These are phyloP conservation scores for Talaromyces pinophilus DNA, from an alignment of 2,329 filamentous ascomycete species.

Conservation along the genomic window DNA sequence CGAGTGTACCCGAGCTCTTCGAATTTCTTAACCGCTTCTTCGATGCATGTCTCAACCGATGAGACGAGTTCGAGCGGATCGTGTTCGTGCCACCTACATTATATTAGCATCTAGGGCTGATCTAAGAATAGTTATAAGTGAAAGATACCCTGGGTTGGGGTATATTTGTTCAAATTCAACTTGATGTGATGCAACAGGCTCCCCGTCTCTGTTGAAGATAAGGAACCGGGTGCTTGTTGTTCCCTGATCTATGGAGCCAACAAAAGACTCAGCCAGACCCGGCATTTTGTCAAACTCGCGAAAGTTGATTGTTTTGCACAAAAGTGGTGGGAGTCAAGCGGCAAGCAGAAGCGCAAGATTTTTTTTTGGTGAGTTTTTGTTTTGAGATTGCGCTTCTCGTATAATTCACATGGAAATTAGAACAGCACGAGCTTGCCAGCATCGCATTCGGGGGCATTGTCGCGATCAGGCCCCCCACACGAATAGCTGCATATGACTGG, in stretches of 20 bases:
- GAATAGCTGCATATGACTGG: slow-evolving; percentile 21
- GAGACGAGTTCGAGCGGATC: slow-evolving; percentile 73
- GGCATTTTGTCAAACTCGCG: slow-evolving; percentile 9
- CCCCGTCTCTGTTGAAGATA: slow-evolving; percentile 78
- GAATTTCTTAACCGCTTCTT: slow-evolving; percentile 70
- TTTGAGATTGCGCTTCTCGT: background rate
- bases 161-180: slow-evolving; percentile 83
- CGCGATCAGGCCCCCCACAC: slow-evolving; percentile 8
- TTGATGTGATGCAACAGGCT: slow-evolving; percentile 78
- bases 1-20: slow-evolving; percentile 63
- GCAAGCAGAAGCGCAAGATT: background rate
- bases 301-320: background rate
- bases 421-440: background rate
- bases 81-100: slow-evolving; percentile 79
- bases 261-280: slow-evolving; percentile 51
- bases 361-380: background rate
- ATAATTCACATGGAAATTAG: background rate
- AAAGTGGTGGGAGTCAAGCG: background rate
- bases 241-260: slow-evolving; percentile 87
- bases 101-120: slow-evolving; percentile 6
- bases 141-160: slow-evolving; percentile 72
- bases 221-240: slow-evolving; percentile 87
- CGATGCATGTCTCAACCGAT: slow-evolving; percentile 76
- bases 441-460: slow-evolving; percentile 1
- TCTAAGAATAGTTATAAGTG: background rate